Conservation (phyloP, 495 filamentous ascomycete genomes). For the Lasiosphaeria ovina region DNA sequence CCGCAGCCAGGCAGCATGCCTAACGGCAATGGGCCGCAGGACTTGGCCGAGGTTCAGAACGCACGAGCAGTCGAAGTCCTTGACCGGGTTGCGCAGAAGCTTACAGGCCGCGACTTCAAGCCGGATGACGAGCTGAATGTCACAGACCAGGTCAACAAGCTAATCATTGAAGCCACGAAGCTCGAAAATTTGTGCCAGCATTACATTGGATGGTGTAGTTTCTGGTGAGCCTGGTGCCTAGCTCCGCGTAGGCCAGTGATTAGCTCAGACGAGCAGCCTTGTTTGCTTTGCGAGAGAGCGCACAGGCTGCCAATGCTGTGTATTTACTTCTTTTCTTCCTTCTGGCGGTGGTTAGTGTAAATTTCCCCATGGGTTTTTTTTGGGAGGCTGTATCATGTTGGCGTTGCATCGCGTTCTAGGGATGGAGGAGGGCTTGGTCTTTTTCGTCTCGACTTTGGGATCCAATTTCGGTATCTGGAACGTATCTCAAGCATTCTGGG, state of each 20-base stretch:
- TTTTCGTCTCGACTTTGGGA: too few species aligned
- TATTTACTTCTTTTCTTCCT: too few species aligned
- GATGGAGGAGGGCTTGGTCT: too few species aligned
- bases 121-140: conserved; percentile 76
- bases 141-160: conserved; percentile 87
- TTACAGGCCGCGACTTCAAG: conserved; percentile 72
- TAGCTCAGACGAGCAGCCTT: background rate
- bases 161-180: conserved; percentile 92
- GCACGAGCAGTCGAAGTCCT: conserved; percentile 90
- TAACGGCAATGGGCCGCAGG: conserved; percentile 36
- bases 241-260: background rate
- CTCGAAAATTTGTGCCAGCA: conserved; percentile 98
- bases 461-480: too few species aligned
- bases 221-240: conserved; percentile 57
- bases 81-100: conserved; percentile 87
- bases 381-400: too few species aligned
- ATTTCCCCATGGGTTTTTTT: too few species aligned
- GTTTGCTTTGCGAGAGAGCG: background rate
- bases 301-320: too few species aligned
- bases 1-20: conserved; percentile 31
- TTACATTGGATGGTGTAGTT: conserved; percentile 97
- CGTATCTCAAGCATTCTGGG: too few species aligned
- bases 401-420: too few species aligned
- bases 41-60: conserved; percentile 79
- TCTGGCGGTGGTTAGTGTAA: too few species aligned